Base-by-base conservation (phyloP, 257 asterid species). In the Asclepias syriaca region DNA sequence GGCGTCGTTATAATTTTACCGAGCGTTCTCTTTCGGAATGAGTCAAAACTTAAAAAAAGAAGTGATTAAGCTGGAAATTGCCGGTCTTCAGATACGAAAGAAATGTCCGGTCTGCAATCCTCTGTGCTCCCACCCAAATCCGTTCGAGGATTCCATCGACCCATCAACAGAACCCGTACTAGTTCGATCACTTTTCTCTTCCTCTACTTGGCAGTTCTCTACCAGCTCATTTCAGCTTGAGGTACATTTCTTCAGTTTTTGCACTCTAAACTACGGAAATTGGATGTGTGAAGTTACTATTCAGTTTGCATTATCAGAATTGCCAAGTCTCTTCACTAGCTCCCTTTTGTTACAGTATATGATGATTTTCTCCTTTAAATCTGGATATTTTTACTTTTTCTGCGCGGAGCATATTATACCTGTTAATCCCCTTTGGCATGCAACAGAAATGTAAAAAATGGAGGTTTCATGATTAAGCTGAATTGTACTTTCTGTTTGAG, bases 81-180 rank as follows among this genome's bases (percentile, higher is more conserved):
- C 45, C 6, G 45, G 45, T 40, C 45, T 40, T 40, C 45, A 40
- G 8, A 40, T 5, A 8, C 9, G 40, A 32, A 32, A 21, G 1
- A 50, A 43, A 55, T 74, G 71, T 71, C 45, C 27, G 49, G 65
- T 34, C 53, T 75, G 46, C 66, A 43, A 24, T 48, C 70, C 66
- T 54, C 15, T 50, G 21, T 71, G 27, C 67, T 8, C 6, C 69
- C 78, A 19, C 24, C 72, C 69, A 66, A 74, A 69, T 6, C 34
- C 18, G 5, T 69, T 65, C 57, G 39, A 27, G 66, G 73, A 66
- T 79, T 79, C 68, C 67, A 56, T 19, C 75, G 69, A 39, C 70
- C 73, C 7, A 18, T 10, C 21, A 37, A 8, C 37, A 58, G 58
- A 53, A 8, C 72, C 48, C 34, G 66, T 14, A 27, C 60, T 29